Conservation (phyloP, 495 filamentous ascomycete genomes). For the Aspergillus ostianus region DNA sequence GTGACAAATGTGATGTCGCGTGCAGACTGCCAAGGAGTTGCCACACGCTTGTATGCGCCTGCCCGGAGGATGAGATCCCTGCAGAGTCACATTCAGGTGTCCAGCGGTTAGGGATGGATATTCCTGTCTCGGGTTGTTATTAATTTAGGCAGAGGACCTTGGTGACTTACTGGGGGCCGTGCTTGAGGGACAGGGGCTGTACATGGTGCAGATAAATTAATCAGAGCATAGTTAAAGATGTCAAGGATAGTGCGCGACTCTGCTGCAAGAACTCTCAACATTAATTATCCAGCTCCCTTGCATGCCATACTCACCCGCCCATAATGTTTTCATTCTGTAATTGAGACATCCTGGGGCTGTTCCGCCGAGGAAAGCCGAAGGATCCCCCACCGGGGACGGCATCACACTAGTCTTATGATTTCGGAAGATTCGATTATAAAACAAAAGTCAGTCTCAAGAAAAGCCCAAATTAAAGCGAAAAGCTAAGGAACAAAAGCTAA, state of each 20-base stretch:
- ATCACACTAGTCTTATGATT: not conserved
- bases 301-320: too few species aligned
- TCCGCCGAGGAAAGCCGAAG: not conserved
- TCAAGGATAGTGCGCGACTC: not conserved
- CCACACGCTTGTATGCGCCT: not conserved
- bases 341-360: too few species aligned
- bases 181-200: not conserved
- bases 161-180: not conserved
- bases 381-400: not conserved
- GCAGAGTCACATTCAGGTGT: not conserved
- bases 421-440: not conserved
- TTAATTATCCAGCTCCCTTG: too few species aligned
- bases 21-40: not conserved
- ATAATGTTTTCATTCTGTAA: too few species aligned
- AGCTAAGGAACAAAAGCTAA: not conserved
- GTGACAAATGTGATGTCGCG: not conserved
- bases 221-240: not conserved
- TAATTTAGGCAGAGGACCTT: too few species aligned
- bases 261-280: not conserved
- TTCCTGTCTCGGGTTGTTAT: too few species aligned
- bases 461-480: too few species aligned
- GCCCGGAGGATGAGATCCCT: not conserved
- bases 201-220: too few species aligned
- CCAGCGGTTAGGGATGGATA: too few species aligned
- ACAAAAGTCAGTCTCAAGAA: too few species aligned